A percentile compares a stretch with the other conserved stretches of the same genome.
These are phyloP conservation scores for Penicillium oxalicum DNA, from an alignment of 2,329 filamentous ascomycete genomes.

Conservation along the genomic window DNA sequence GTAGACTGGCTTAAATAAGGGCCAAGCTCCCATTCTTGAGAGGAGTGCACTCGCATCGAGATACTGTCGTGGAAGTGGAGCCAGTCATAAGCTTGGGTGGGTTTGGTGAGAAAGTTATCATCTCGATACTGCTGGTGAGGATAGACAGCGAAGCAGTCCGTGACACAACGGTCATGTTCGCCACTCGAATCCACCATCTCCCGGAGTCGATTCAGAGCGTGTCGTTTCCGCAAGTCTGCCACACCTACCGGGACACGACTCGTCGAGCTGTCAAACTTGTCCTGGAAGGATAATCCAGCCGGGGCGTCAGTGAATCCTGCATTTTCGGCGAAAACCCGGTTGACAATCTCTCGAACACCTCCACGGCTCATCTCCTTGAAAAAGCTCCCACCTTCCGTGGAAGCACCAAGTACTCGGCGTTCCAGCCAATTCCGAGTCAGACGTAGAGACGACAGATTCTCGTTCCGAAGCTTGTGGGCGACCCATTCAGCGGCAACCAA, in stretches of 20 bases:
- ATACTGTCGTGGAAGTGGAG: slow-evolving; percentile 85
- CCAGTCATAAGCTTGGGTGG: slow-evolving; percentile 85
- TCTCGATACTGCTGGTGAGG: slow-evolving; percentile 87
- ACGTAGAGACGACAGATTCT: slow-evolving; percentile 33
- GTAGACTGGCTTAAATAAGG: slow-evolving; percentile 82
- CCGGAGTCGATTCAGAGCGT: slow-evolving; percentile 52
- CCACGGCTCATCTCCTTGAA: slow-evolving; percentile 57
- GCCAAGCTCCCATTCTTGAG: slow-evolving; percentile 86
- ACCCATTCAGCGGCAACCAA: slow-evolving; percentile 63
- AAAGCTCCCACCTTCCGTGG: slow-evolving; percentile 48
- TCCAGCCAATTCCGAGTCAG: slow-evolving; percentile 58
- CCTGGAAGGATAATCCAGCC: slow-evolving; percentile 33
- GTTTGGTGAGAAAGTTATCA: slow-evolving; percentile 84
- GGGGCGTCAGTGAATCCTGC: slow-evolving; percentile 52
- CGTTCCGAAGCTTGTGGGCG: slow-evolving; percentile 52
- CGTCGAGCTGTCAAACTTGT: slow-evolving; percentile 25
- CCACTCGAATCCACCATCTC: slow-evolving; percentile 59
- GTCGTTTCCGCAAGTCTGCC: slow-evolving; percentile 54
- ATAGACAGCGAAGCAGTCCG: slow-evolving; percentile 77
- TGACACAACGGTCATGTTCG: slow-evolving; percentile 57
- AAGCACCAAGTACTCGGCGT: slow-evolving; percentile 49
- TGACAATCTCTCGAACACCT: slow-evolving; percentile 58
- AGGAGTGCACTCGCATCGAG: slow-evolving; percentile 69
- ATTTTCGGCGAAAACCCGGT: slow-evolving; percentile 60
- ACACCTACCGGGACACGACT: slow-evolving; percentile 46